These are phyloP conservation scores for Medicago ruthenica DNA, from an alignment of 306 rosid genomes.

Conservation along the genomic window DNA sequence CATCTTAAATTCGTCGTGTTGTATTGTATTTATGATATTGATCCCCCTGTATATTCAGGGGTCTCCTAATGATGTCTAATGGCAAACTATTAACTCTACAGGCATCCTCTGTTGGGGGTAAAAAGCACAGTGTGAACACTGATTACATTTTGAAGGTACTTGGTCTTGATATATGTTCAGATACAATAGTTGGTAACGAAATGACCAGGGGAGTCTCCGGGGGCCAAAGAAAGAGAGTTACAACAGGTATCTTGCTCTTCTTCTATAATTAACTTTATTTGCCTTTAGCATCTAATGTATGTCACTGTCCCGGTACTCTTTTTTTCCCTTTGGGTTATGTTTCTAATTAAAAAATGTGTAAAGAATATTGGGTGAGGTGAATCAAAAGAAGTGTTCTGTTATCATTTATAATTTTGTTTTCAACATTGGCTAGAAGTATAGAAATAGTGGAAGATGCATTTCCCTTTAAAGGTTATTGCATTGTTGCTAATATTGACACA, in stretches of 20 bases:
- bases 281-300: neutral
- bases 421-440: conserved; percentile 7
- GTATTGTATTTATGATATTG: conserved; percentile 19
- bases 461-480: neutral
- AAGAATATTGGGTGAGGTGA: neutral
- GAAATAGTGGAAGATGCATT: neutral
- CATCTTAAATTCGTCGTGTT: conserved; percentile 11
- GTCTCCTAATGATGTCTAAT: neutral
- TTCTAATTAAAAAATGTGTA: neutral
- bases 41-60: neutral
- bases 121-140: conserved; percentile 74
- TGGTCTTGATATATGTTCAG: conserved; percentile 88
- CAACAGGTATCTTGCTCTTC: conserved; percentile 66
- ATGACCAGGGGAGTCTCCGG: conserved; percentile 92
- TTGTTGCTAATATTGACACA: conserved; percentile 26
- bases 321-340: conserved; percentile 4
- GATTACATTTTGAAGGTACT: conserved; percentile 83
- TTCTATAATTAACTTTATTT: conserved; percentile 15
- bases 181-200: conserved; percentile 81
- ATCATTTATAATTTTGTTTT: neutral
- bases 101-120: conserved; percentile 90
- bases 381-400: neutral
- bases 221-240: conserved; percentile 91
- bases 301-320: neutral
- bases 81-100: conserved; percentile 46